Evolutionary conservation across 129 eudicot genomes (phyloP), one percentile per base, ranked within the genome.

Genomic region (Glebionis coronaria): DNA sequence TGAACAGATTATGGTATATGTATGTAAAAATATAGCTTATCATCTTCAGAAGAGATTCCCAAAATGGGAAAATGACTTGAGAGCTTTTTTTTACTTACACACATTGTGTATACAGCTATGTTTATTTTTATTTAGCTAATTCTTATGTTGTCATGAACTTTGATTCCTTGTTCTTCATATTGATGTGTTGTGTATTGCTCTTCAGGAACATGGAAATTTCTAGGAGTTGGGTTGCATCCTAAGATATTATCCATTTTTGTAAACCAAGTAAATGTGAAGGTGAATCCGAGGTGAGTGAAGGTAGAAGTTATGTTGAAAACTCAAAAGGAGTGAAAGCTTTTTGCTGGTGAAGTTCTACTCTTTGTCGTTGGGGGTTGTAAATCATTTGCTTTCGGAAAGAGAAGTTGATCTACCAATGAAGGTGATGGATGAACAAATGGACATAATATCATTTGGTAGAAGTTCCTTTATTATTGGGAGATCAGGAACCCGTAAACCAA

Each of bases 401-500:
- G 60, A 55, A 10, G 12, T 55, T 18, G 29, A n/a, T n/a, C n/a
- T n/a, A n/a, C n/a, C n/a, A n/a, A n/a, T n/a, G n/a, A n/a, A n/a
- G n/a, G n/a, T n/a, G n/a, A n/a, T n/a, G n/a, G n/a, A n/a, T n/a
- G n/a, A n/a, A n/a, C 90, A 90, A 73, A 57, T 73, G 45, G 82
- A 84, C 61, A 78, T 84, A 12, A 81, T 90, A 45, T 21, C 53
- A 2, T 84, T 82, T 64, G 16, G 57, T 21, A 84, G 49, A 78
- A 90, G 85, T 56, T 77, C 82, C 3, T 90, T 90, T 31, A 80
- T 90, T n/a, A 79, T 90, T 56, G 95, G 97, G 25, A 56, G 97
- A 27, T 90, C 97, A 46, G 97, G 97, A 11, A 84, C 97, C 0
- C 91, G 97, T 38, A 90, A 78, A 90, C 97, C 3, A 86, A 95